Evolutionary conservation across 2,329 filamentous ascomycete species (phyloP).

Genomic region (Beauveria asiatica): DNA sequence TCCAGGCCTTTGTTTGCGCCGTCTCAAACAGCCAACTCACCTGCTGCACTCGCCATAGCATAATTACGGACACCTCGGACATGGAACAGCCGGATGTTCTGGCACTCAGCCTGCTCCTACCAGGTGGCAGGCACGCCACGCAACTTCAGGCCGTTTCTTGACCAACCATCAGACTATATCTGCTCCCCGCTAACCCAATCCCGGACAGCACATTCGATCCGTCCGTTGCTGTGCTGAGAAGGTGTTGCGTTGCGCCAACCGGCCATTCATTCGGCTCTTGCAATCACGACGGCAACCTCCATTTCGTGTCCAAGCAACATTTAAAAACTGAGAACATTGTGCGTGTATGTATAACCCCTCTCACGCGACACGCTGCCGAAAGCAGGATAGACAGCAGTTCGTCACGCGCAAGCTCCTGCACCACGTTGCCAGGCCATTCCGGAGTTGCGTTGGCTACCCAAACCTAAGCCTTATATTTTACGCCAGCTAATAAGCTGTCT

Average conservation of each 20-base stretch:
- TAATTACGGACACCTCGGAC: conserved; percentile 8
- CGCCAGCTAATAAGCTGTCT: background rate
- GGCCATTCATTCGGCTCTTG: background rate
- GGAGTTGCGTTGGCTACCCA: background rate
- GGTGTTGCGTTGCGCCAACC: too few relatives aligned
- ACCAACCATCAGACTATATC: background rate
- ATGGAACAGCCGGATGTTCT: background rate
- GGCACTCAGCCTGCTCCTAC: background rate
- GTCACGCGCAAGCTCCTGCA: background rate
- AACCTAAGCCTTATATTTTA: background rate
- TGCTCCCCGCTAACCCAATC: background rate
- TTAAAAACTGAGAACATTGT: background rate
- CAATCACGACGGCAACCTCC: background rate
- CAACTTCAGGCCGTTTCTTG: background rate
- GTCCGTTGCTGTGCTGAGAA: background rate
- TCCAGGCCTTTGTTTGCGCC: background rate
- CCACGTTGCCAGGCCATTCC: background rate
- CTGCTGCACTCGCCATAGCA: background rate
- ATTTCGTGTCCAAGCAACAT: background rate
- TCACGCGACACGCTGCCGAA: conserved; percentile 8
- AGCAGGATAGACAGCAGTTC: background rate
- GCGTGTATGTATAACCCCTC: background rate
- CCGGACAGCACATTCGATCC: background rate
- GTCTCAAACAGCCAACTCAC: background rate
- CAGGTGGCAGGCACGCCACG: background rate